These are phyloP conservation scores for Bauhinia variegata DNA, from an alignment of 306 rosid species.

Conservation along the genomic window DNA sequence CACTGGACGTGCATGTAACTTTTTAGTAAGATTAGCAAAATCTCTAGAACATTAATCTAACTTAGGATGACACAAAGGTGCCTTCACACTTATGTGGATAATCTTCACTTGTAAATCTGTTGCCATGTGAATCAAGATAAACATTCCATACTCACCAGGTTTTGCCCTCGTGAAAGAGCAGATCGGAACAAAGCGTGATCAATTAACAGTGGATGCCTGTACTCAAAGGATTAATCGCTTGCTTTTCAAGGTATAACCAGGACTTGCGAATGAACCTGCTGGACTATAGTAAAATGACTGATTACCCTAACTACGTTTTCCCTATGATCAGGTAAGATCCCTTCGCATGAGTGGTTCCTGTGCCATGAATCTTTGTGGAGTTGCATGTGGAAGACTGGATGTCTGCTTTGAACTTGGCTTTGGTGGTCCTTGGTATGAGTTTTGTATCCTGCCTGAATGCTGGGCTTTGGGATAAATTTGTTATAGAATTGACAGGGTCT, in stretches of 20 bases:
- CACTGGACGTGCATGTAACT: not conserved
- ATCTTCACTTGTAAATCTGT: conserved; percentile 11
- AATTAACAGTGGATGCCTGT: conserved; percentile 61
- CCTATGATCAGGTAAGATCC: conserved; percentile 80
- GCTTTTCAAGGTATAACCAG: conserved; percentile 73
- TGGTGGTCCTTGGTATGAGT: conserved; percentile 93
- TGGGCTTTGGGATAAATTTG: not conserved
- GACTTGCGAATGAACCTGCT: conserved; percentile 23
- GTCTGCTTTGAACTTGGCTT: conserved; percentile 69
- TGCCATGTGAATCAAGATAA: conserved; percentile 25
- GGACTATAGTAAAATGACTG: conserved; percentile 31
- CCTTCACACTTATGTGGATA: conserved; percentile 1
- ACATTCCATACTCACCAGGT: conserved; percentile 28
- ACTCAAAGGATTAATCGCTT: conserved; percentile 74
- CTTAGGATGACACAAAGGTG: not conserved
- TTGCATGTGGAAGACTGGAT: conserved; percentile 96
- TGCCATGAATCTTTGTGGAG: conserved; percentile 93
- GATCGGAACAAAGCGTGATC: conserved; percentile 88
- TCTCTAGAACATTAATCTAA: conserved; percentile 11
- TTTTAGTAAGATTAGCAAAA: conserved; percentile 9
- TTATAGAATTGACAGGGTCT: conserved; percentile 32
- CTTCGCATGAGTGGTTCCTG: conserved; percentile 90
- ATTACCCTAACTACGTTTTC: conserved; percentile 23
- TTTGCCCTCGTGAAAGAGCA: conserved; percentile 51
- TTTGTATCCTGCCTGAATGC: conserved; percentile 24